Evolutionary conservation across 805 yeast genomes (phyloP).

Genomic region (Wickerhamiella azymoides): DNA sequence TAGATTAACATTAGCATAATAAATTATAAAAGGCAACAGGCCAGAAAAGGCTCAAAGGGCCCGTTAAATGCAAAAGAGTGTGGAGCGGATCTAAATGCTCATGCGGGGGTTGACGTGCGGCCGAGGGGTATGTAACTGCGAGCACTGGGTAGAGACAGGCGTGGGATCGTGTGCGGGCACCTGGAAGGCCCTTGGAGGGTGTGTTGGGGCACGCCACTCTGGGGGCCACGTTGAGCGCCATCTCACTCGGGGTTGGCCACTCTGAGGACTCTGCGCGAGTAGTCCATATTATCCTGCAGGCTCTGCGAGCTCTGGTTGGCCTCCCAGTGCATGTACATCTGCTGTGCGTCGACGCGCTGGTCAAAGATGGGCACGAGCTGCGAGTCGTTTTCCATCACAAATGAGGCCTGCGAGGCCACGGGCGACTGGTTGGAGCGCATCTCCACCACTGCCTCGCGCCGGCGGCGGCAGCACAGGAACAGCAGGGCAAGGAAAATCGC

Average conservation of each 20-base stretch:
- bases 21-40: neutral
- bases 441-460: neutral
- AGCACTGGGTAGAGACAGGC: too few species aligned
- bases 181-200: too few species aligned
- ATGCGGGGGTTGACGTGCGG: neutral
- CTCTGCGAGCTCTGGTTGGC: conserved; percentile 33
- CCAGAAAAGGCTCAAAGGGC: too few species aligned
- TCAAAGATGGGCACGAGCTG: conserved; percentile 34
- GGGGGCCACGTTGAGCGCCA: too few species aligned
- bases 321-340: conserved; percentile 36
- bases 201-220: too few species aligned
- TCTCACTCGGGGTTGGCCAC: conserved; percentile 36
- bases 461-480: conserved; percentile 30
- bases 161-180: too few species aligned
- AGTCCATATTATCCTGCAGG: conserved; percentile 43
- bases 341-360: conserved; percentile 46
- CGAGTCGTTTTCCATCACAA: conserved; percentile 20
- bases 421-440: conserved; percentile 10
- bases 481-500: conserved; percentile 32
- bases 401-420: conserved; percentile 11
- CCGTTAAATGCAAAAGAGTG: conserved; percentile 8
- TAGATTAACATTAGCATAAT: neutral
- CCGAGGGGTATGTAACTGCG: too few species aligned
- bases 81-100: neutral
- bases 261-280: conserved; percentile 40